Evolutionary conservation across 768 basidiomycete species (phyloP), one percentile per base, ranked within the genome.

Genomic region (Tulasnella sp.): DNA sequence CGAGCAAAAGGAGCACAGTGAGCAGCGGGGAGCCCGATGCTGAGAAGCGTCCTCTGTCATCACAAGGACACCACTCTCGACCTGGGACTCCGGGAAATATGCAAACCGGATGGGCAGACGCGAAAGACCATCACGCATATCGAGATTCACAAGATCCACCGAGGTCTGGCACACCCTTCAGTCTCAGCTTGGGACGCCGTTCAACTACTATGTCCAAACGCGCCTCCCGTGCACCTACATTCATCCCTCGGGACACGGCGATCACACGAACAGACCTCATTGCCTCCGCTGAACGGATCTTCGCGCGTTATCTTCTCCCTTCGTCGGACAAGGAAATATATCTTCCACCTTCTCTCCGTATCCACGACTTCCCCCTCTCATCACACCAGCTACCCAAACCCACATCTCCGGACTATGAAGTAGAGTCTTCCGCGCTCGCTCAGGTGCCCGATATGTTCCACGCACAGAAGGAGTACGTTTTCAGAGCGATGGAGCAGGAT

Each of bases 261-360:
- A 98, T 99, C 84, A 91, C 91, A 37, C 93, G 95, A 74, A 86
- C 91, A 82, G 94, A 98, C 84, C 89, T 99, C 81, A 89, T 98
- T 81, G 92, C 92, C 10, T 94, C 93, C 40, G 98, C 97, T 13
- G 98, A 99, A 83, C 94, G 96, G 82, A 98, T 99, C 81, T 99
- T 91, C 86, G 92, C 92, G 83, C 92, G 96, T 75, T 99, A 99
- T 85, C 91, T 99, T 9, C 90, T 93, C 80, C 90, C 92, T 20
- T 89, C 90, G 16, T 93, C 96, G 83, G 96, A 95, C 84, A 97
- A 98, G 84, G 97, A 99, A 86, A 96, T 99, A 73, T 99, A 99
- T 83, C 91, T 99, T 26, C 98, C 98, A 0, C 93, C 96, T 0
- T 89, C 93, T 32, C 89, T 99, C 67, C 93, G 98, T 73, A 91